These are phyloP conservation scores for Nicotiana knightiana DNA, from an alignment of 257 asterid genomes.

Conservation along the genomic window DNA sequence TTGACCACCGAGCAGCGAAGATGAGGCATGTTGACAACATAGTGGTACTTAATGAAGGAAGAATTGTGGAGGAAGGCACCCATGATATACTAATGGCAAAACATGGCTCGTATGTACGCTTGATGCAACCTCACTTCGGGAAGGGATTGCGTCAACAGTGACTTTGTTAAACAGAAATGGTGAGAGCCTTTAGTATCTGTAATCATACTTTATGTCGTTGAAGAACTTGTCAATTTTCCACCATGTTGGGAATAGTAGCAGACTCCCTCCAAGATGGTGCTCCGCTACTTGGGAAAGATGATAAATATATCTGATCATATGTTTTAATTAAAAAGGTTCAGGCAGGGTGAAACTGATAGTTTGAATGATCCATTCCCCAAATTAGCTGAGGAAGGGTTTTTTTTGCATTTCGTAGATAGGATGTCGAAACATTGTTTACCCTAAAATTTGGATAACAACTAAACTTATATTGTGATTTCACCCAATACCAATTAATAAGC, in stretches of 20 bases:
- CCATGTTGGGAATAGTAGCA: too few species aligned
- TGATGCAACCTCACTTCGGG: conserved; percentile 93
- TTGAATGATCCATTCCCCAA: background rate
- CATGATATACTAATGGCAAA: conserved; percentile 62
- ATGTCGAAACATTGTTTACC: too few species aligned
- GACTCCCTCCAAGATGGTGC: background rate
- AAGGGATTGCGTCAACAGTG: conserved; percentile 79
- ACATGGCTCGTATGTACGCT: conserved; percentile 76
- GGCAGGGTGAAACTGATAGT: background rate
- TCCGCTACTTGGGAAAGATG: background rate
- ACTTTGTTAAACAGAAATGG: conserved; percentile 32
- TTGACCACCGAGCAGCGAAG: too few species aligned
- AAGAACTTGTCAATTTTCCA: too few species aligned
- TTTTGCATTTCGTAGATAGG: background rate
- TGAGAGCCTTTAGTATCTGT: background rate
- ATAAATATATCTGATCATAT: background rate
- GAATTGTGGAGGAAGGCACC: conserved; percentile 87
- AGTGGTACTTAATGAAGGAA: conserved; percentile 86
- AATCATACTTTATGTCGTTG: too few species aligned
- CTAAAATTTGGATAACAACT: too few species aligned
- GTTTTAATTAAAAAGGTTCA: background rate
- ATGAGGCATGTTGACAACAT: conserved; percentile 9
- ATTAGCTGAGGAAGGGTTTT: background rate
- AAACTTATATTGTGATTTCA: too few species aligned
- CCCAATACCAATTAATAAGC: too few species aligned